Conservation (phyloP, 2,329 filamentous ascomycete genomes). For the Curvularia eragrostidis region DNA sequence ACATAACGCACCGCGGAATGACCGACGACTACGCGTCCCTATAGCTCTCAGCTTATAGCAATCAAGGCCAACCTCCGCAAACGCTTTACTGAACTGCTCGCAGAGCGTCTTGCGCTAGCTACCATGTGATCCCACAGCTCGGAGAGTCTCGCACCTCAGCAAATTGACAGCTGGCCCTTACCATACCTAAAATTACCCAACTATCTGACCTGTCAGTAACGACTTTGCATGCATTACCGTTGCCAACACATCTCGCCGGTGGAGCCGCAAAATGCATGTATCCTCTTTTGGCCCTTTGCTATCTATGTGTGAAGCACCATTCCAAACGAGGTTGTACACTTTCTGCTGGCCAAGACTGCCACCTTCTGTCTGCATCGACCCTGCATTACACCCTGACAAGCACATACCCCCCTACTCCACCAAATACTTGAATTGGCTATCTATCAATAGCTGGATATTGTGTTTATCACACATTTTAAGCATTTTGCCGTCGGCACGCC, state of each 20-base stretch:
- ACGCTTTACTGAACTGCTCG: neutral
- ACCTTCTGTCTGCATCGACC: neutral
- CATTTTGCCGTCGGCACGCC: neutral
- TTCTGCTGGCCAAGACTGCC: neutral
- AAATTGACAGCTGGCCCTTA: neutral
- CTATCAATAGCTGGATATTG: no score
- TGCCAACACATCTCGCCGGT: conserved; percentile 1
- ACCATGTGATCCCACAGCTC: neutral
- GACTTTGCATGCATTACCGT: neutral
- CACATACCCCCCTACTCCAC: neutral
- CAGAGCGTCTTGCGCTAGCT: neutral
- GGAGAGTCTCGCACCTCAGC: neutral
- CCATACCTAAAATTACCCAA: neutral
- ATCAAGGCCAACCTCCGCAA: neutral
- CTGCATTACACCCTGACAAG: neutral
- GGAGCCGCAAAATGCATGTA: conserved; percentile 2
- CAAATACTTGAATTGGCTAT: neutral
- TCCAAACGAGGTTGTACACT: neutral
- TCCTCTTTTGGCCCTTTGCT: neutral
- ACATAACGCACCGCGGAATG: conserved; percentile 9
- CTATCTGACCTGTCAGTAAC: neutral
- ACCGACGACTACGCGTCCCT: conserved; percentile 16
- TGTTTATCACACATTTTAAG: neutral
- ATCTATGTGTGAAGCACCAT: conserved; percentile 1
- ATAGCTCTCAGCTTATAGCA: conserved; percentile 9